A percentile compares a stretch with the other conserved stretches of the same genome.
These are phyloP conservation scores for Diaporthe citri DNA, from an alignment of 2,329 filamentous ascomycete genomes.

Conservation along the genomic window DNA sequence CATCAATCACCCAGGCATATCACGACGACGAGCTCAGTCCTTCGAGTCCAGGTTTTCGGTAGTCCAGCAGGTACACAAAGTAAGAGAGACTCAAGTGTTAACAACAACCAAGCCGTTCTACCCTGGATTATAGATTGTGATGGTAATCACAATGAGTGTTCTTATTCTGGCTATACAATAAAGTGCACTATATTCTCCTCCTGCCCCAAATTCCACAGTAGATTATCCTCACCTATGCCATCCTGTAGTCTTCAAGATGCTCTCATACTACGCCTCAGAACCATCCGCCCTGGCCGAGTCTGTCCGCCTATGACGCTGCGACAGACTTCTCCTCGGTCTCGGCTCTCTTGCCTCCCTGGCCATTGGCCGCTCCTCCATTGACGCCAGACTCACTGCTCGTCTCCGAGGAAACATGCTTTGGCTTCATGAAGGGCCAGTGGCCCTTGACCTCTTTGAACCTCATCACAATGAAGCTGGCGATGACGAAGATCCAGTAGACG, in stretches of 20 bases:
- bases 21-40: neutral
- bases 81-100: too few relatives aligned
- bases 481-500: slow-evolving; percentile 74
- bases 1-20: neutral
- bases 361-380: neutral
- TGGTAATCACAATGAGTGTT: neutral
- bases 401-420: slow-evolving; percentile 24
- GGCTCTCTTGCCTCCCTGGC: neutral
- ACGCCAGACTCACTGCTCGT: slow-evolving; percentile 25
- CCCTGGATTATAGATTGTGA: neutral
- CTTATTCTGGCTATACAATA: too few relatives aligned
- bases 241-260: neutral
- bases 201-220: neutral
- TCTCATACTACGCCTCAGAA: neutral
- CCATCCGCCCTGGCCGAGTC: too few relatives aligned
- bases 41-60: neutral
- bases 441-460: slow-evolving; percentile 62
- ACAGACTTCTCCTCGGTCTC: slow-evolving; percentile 29
- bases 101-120: too few relatives aligned
- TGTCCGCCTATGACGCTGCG: neutral
- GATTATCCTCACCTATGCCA: neutral
- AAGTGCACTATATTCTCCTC: neutral
- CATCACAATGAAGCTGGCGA: slow-evolving; percentile 66
- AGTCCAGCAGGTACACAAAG: neutral
- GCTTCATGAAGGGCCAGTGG: slow-evolving; percentile 36